Conservation (phyloP, 2,329 filamentous ascomycete species). For the Pochonia chlamydosporia region DNA sequence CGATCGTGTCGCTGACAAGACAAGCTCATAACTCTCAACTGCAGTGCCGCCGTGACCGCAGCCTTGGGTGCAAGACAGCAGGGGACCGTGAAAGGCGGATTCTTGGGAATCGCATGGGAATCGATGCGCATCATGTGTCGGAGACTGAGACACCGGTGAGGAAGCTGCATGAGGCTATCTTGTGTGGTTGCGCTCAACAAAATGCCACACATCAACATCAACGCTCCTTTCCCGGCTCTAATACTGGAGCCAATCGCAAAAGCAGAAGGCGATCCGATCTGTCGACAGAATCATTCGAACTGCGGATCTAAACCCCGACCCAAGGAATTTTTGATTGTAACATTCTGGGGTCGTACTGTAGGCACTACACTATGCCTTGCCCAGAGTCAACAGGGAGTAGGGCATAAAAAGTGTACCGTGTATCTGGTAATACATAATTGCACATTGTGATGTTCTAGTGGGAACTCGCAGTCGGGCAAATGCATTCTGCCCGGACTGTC, state of each 20-base stretch:
- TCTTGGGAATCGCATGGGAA: neutral
- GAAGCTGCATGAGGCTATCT: neutral
- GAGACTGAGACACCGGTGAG: slow-evolving; percentile 8
- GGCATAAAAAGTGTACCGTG: too few species aligned
- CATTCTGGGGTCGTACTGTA: neutral
- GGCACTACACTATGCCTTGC: too few species aligned
- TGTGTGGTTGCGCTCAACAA: neutral
- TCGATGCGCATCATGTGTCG: slow-evolving; percentile 2
- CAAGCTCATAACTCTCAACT: too few species aligned
- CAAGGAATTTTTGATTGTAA: neutral
- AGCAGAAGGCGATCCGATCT: neutral
- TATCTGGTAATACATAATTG: too few species aligned
- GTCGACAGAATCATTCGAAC: neutral
- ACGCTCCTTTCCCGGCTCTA: neutral
- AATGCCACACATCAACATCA: neutral
- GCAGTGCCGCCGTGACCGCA: neutral
- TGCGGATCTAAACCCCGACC: too few species aligned
- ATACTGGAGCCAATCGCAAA: neutral
- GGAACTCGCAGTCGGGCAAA: too few species aligned
- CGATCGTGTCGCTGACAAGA: neutral
- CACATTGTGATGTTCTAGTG: too few species aligned
- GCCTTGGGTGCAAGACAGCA: neutral
- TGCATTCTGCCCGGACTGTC: too few species aligned
- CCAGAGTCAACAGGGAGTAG: too few species aligned
- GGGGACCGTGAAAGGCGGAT: neutral